A percentile compares a stretch with the other conserved stretches of the same genome.
These are phyloP conservation scores for Phaeoacremonium minimum DNA, from an alignment of 2,329 filamentous ascomycete genomes.

Conservation along the genomic window DNA sequence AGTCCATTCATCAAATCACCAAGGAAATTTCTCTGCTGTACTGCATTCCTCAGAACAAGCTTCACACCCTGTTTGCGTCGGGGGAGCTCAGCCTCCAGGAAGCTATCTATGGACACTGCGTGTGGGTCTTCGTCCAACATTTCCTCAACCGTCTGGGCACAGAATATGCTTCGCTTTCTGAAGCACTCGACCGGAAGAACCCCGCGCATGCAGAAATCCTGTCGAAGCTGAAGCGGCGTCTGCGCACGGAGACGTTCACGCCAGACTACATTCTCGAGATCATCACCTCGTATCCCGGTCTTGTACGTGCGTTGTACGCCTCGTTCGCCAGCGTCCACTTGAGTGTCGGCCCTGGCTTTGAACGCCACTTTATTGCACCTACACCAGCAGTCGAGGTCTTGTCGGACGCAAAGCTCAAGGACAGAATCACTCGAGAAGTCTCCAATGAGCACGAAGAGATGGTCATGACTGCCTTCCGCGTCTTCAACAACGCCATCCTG, in stretches of 20 bases:
- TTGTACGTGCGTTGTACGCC: conserved; percentile 84
- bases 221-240: conserved; percentile 89
- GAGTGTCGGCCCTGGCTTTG: conserved; percentile 44
- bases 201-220: conserved; percentile 82
- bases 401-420: conserved; percentile 68
- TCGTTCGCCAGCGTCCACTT: conserved; percentile 87
- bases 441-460: conserved; percentile 94
- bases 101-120: conserved; percentile 93
- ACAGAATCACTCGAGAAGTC: conserved; percentile 74
- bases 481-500: conserved; percentile 88
- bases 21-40: conserved; percentile 97
- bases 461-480: conserved; percentile 94
- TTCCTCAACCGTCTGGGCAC: conserved; percentile 93
- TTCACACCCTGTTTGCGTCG: conserved; percentile 82
- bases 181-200: conserved; percentile 76
- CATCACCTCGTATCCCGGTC: conserved; percentile 81
- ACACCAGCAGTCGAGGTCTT: conserved; percentile 64
- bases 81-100: conserved; percentile 90
- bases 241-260: conserved; percentile 95
- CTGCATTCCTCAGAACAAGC: conserved; percentile 96
- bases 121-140: conserved; percentile 96
- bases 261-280: conserved; percentile 98
- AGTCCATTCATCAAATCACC: conserved; percentile 97
- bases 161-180: conserved; percentile 83
- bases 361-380: conserved; percentile 47